Percentiles rank a stretch among this genome's conserved stretches.
Evolutionary conservation across 1,284 basidiomycete species (phyloP).

Genomic region (Cyathus olla): DNA sequence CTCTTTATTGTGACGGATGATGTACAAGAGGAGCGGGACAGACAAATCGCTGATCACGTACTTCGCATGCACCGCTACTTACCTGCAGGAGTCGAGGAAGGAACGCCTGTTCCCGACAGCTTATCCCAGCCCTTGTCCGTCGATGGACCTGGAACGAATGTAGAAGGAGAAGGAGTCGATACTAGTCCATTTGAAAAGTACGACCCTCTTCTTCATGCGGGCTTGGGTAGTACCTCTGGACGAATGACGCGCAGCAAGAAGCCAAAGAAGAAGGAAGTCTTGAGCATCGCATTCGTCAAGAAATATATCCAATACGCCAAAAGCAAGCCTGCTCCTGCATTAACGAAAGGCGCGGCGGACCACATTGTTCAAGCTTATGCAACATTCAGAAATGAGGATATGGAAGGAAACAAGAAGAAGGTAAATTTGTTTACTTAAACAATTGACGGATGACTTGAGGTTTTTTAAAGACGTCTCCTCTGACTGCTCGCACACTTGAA

Average conservation of each 20-base stretch:
- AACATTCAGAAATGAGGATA: constrained; percentile 91
- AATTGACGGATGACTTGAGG: constrained; percentile 3
- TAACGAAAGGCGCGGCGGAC: constrained; percentile 95
- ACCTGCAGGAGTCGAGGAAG: constrained; percentile 96
- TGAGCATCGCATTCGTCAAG: constrained; percentile 96
- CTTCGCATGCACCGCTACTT: constrained; percentile 98
- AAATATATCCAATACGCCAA: constrained; percentile 99
- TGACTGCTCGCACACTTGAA: constrained; percentile 98
- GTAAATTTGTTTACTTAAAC: constrained; percentile 51
- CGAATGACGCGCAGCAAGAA: constrained; percentile 66
- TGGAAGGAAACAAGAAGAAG: constrained; percentile 91
- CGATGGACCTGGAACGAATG: constrained; percentile 75
- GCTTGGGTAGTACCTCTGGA: constrained; percentile 61
- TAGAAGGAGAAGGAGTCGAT: constrained; percentile 70
- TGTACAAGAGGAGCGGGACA: constrained; percentile 94
- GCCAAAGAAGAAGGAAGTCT: constrained; percentile 81
- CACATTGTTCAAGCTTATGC: constrained; percentile 96
- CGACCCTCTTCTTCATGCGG: constrained; percentile 95
- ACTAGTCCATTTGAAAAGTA: constrained; percentile 95
- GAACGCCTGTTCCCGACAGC: constrained; percentile 89
- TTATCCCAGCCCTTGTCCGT: constrained; percentile 90
- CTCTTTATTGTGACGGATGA: constrained; percentile 99
- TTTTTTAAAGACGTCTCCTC: constrained; percentile 84
- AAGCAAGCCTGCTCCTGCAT: constrained; percentile 83
- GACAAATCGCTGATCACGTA: constrained; percentile 97